These are phyloP conservation scores for Amanita rimosa DNA, from an alignment of 768 basidiomycete species.

Conservation along the genomic window DNA sequence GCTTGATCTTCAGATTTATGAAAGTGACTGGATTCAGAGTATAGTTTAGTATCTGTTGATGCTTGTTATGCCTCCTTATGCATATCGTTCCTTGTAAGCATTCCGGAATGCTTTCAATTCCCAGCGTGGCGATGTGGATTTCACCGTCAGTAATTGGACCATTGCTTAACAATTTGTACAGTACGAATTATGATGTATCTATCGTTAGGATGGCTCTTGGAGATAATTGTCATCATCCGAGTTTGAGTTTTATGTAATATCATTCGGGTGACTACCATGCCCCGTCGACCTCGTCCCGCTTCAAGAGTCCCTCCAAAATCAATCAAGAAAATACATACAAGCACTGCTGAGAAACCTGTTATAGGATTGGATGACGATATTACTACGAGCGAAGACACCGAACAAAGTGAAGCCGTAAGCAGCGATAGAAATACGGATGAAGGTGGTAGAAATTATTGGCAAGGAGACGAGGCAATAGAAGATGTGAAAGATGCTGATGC, in stretches of 20 bases:
- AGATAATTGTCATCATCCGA: no score
- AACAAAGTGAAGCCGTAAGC: not conserved
- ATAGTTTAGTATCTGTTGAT: not conserved
- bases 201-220: no score
- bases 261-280: conserved; percentile 14
- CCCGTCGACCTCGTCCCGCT: conserved; percentile 24
- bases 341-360: not conserved
- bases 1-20: not conserved
- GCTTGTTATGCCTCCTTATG: conserved; percentile 18
- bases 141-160: conserved; percentile 43
- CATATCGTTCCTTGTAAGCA: conserved; percentile 46
- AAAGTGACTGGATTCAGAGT: no score
- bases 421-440: not conserved
- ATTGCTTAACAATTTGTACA: conserved; percentile 48
- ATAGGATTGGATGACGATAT: not conserved
- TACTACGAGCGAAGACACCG: not conserved
- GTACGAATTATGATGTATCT: no score
- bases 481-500: conserved; percentile 36
- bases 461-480: conserved; percentile 9
- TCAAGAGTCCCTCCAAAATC: conserved; percentile 1
- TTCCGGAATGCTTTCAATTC: not conserved
- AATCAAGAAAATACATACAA: not conserved
- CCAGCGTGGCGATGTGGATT: conserved; percentile 32
- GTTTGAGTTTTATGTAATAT: not conserved
- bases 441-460: not conserved